Evolutionary conservation across 2,329 filamentous ascomycete genomes (phyloP), one percentile per base, ranked within the genome.

Genomic region (Cladosporium sp.): DNA sequence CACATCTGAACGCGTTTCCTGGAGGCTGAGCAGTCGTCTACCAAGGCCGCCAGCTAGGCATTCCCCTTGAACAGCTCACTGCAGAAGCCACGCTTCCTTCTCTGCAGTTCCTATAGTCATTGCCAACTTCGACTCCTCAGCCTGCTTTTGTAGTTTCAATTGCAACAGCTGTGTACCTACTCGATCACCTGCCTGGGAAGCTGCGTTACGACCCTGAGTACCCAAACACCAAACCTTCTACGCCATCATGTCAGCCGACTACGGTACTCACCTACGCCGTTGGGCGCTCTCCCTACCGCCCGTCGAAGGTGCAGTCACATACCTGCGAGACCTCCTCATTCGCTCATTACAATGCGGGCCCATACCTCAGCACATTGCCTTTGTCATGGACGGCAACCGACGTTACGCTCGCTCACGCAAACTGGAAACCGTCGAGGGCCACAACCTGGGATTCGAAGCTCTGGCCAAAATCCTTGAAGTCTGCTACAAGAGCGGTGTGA

Each of bases 331-430:
- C 72, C 79, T 96, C 52, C 82, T 97, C 63, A 94, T 99, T 66
- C 90, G 91, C 57, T 89, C 92, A 51, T 78, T 97, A 56, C 88
- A 88, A 70, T 93, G 97, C 75, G 94, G 94, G 0, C 91, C 92
- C 1, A 88, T 99, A 58, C 94, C 94, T 9, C 87, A 91, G 70
- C 94, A 99, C 84, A 85, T 99, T 61, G 94, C 94, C n/a, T 99
- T 99, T 71, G 93, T 97, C 67, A 99, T 99, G 94, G 94, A 99
- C 73, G 94, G 94, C 58, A 99, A 99, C 76, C 82, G 94, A 69
- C 88, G 94, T 47, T 99, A 95, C 78, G 94, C 94, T 14, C 84
- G 90, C 62, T 89, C 83, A 63, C 91, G 94, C 76, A 87, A 93
- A 64, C 96, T 99, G 72, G 94, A 99, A 78, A 96, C 92, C 0